These are phyloP conservation scores for Ciborinia camelliae DNA, from an alignment of 2,329 filamentous ascomycete species.

Conservation along the genomic window DNA sequence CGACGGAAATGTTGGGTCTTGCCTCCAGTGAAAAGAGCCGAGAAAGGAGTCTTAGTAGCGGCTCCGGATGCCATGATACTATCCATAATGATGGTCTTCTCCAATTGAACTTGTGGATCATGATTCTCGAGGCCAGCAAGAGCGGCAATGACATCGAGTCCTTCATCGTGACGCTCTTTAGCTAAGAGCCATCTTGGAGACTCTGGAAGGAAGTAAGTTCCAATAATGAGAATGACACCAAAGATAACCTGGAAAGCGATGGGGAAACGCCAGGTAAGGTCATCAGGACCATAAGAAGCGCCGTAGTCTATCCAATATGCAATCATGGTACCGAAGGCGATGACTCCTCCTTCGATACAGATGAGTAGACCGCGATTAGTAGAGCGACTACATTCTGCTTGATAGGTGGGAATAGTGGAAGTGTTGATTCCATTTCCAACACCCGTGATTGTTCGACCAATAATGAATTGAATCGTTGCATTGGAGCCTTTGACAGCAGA, in stretches of 20 bases:
- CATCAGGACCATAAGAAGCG: slow-evolving; percentile 78
- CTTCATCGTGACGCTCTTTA: slow-evolving; percentile 95
- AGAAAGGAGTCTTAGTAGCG: slow-evolving; percentile 37
- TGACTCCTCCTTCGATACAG: slow-evolving; percentile 55
- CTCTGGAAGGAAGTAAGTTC: slow-evolving; percentile 89
- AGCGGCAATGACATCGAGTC: slow-evolving; percentile 94
- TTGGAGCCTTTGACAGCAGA: slow-evolving; percentile 37
- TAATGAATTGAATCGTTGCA: slow-evolving; percentile 54
- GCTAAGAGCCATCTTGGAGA: slow-evolving; percentile 95
- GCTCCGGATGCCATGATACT: slow-evolving; percentile 40
- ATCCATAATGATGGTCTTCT: slow-evolving; percentile 37
- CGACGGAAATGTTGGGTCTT: slow-evolving; percentile 54
- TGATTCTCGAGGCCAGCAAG: slow-evolving; percentile 66
- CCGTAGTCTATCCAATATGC: slow-evolving; percentile 99
- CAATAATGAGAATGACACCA: slow-evolving; percentile 76
- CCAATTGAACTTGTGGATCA: slow-evolving; percentile 40
- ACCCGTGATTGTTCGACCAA: slow-evolving; percentile 49
- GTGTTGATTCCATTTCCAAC: slow-evolving; percentile 52
- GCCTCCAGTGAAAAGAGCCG: slow-evolving; percentile 48
- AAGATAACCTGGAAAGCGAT: slow-evolving; percentile 90
- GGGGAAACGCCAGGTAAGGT: slow-evolving; percentile 87
- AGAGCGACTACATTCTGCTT: slow-evolving; percentile 52
- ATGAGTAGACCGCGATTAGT: slow-evolving; percentile 48
- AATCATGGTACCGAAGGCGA: slow-evolving; percentile 65
- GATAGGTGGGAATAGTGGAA: slow-evolving; percentile 56